A percentile compares a stretch with the other conserved stretches of the same genome.
Conservation (phyloP, 306 rosid genomes). For the Mimosa pudica region DNA sequence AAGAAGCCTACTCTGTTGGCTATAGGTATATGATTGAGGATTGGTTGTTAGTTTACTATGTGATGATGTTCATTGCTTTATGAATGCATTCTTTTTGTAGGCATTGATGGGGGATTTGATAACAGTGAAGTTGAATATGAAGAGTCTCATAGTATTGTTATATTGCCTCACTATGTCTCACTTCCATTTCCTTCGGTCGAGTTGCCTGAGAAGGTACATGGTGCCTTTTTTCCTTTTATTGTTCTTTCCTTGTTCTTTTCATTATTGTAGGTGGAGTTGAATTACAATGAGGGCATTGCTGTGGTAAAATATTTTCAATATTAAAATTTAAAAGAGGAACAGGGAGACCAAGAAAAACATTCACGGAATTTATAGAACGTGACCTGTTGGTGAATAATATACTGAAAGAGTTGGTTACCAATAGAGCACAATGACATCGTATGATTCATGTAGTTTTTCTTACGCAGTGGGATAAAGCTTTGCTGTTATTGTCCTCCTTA, state of each 20-base stretch:
- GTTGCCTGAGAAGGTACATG: conserved; percentile 90
- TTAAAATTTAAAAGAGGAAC: not conserved
- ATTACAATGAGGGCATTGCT: conserved; percentile 14
- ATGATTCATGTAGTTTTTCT: no score
- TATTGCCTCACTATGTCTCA: conserved; percentile 77
- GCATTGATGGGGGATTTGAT: conserved; percentile 91
- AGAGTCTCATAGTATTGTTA: conserved; percentile 64
- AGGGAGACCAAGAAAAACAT: no score
- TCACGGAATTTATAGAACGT: no score
- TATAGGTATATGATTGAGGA: conserved; percentile 44
- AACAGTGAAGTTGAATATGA: conserved; percentile 76
- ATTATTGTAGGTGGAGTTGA: not conserved
- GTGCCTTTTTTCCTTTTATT: not conserved
- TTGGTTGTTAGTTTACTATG: not conserved
- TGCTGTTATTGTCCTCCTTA: no score
- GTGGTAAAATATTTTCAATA: not conserved
- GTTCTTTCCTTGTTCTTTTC: not conserved
- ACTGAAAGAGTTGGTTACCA: no score
- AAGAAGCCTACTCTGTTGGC: conserved; percentile 73
- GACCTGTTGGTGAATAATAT: no score
- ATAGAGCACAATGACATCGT: no score
- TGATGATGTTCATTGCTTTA: not conserved
- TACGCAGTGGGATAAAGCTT: no score
- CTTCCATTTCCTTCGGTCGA: conserved; percentile 96
- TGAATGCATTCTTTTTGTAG: conserved; percentile 45